A percentile compares a stretch with the other conserved stretches of the same genome.
These are phyloP conservation scores for Chrysoporthe puriensis DNA, from an alignment of 2,329 filamentous ascomycete genomes.

Conservation along the genomic window DNA sequence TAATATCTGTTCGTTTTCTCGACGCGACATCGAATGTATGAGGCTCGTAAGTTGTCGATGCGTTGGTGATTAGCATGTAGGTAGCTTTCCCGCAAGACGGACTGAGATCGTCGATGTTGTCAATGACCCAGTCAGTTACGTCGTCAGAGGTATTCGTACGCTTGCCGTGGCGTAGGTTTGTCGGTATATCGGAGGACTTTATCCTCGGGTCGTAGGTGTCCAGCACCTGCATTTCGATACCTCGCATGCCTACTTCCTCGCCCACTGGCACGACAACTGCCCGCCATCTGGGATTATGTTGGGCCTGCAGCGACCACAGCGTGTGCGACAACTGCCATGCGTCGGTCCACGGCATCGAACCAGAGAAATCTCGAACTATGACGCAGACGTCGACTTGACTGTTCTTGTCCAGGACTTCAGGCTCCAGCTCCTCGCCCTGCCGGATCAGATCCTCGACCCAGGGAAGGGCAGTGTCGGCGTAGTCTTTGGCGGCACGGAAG, in stretches of 20 bases:
- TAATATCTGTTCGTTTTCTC: neutral
- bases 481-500: conserved; percentile 16
- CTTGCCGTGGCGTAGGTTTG: neutral
- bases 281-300: conserved; percentile 21
- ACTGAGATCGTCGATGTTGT: neutral
- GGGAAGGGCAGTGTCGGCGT: conserved; percentile 3
- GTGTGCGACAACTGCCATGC: conserved; percentile 14
- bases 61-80: conserved; percentile 11
- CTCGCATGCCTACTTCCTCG: neutral
- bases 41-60: conserved; percentile 1
- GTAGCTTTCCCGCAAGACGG: conserved; percentile 1
- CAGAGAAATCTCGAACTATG: conserved; percentile 15
- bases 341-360: conserved; percentile 6
- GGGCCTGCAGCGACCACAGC: conserved; percentile 17
- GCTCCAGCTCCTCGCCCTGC: conserved; percentile 10
- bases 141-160: neutral
- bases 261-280: conserved; percentile 19
- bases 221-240: conserved; percentile 18
- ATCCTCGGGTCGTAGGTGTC: conserved; percentile 23
- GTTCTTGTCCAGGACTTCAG: neutral
- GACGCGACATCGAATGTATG: neutral
- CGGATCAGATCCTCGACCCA: conserved; percentile 25
- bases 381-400: conserved; percentile 26
- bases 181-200: neutral
- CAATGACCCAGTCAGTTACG: conserved; percentile 17